Percentiles rank a stretch among this genome's conserved stretches.
These are phyloP conservation scores for Saccharata proteae DNA, from an alignment of 2,329 filamentous ascomycete species.

Conservation along the genomic window DNA sequence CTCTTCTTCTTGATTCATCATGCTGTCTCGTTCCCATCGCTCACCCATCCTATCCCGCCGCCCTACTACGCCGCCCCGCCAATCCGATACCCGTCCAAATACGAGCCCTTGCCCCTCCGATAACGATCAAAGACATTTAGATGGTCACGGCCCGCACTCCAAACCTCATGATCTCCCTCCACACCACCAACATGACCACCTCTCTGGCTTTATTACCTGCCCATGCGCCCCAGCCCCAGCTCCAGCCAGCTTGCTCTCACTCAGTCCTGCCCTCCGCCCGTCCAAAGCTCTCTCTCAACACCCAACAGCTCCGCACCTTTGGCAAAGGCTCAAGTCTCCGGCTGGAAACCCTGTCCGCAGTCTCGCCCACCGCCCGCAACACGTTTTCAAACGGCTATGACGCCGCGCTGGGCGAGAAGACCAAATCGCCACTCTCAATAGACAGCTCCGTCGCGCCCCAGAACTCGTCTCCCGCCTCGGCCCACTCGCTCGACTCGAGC, in stretches of 20 bases:
- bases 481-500: constrained; percentile 24
- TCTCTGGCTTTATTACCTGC: constrained; percentile 33
- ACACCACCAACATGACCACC: constrained; percentile 26
- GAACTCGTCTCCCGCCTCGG: constrained; percentile 10
- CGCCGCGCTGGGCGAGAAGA: constrained; percentile 22
- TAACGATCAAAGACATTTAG: not conserved
- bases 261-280: constrained; percentile 24
- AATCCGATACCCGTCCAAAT: no score
- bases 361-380: constrained; percentile 49
- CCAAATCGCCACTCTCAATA: constrained; percentile 21
- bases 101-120: no score
- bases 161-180: constrained; percentile 18
- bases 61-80: no score
- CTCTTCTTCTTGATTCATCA: no score
- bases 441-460: constrained; percentile 16
- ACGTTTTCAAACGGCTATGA: constrained; percentile 51
- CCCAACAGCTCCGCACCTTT: constrained; percentile 36
- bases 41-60: no score
- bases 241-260: constrained; percentile 9
- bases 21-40: no score
- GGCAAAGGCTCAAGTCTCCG: constrained; percentile 42
- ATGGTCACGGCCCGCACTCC: constrained; percentile 3
- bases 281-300: constrained; percentile 51
- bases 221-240: constrained; percentile 7
- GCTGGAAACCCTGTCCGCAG: constrained; percentile 40